These are phyloP conservation scores for Sarocladium brachiariae DNA, from an alignment of 2,329 filamentous ascomycete genomes.

Conservation along the genomic window DNA sequence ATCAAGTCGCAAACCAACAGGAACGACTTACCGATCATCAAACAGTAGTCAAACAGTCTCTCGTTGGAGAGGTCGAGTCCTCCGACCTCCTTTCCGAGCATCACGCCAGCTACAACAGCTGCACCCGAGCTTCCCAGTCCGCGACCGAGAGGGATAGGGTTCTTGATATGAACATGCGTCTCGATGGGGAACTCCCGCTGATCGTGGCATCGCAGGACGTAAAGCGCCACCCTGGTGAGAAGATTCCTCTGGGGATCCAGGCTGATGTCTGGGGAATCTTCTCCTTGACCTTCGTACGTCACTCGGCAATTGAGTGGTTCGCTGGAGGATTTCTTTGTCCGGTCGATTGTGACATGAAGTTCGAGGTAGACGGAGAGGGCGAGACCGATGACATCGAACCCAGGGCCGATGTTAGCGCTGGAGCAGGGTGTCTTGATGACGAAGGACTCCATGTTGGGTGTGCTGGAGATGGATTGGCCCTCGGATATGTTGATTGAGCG, in stretches of 20 bases:
- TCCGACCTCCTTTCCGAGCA: constrained; percentile 71
- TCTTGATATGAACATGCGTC: constrained; percentile 91
- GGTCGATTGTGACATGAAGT: constrained; percentile 71
- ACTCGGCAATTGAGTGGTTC: constrained; percentile 77
- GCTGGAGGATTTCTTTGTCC: constrained; percentile 43
- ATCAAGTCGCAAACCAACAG: too few relatives aligned
- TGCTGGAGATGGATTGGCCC: not conserved
- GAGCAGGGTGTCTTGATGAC: constrained; percentile 81
- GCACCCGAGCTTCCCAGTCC: constrained; percentile 80
- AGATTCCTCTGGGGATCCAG: constrained; percentile 83
- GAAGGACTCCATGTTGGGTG: constrained; percentile 49
- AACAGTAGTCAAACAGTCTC: constrained; percentile 85
- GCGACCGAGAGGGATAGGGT: constrained; percentile 87
- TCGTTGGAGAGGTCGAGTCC: constrained; percentile 70
- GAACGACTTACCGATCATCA: constrained; percentile 76
- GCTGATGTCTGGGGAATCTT: constrained; percentile 65
- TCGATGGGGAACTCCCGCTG: constrained; percentile 75
- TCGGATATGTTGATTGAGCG: not conserved
- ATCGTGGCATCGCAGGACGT: constrained; percentile 88
- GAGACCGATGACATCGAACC: constrained; percentile 96
- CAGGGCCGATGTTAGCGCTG: constrained; percentile 94
- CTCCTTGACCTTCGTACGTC: constrained; percentile 80
- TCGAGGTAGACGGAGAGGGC: constrained; percentile 92
- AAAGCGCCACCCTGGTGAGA: constrained; percentile 87
- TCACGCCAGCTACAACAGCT: constrained; percentile 9